Evolutionary conservation across 2,329 filamentous ascomycete species (phyloP).

Genomic region (Ploettnerulaceae sp.): DNA sequence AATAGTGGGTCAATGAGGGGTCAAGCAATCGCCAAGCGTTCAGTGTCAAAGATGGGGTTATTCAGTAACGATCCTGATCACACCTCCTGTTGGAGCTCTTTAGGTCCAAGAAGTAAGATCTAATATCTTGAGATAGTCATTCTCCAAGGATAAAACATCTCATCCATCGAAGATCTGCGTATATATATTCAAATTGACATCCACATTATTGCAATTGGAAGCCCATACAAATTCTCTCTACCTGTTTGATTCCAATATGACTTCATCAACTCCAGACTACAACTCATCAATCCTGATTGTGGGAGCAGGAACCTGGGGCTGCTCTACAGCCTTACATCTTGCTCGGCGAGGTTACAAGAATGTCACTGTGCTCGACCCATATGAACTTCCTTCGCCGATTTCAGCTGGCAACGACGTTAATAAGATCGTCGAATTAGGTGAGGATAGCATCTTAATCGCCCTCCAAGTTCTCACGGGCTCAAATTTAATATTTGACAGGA

Average conservation of each 20-base stretch:
- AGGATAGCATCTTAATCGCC: too few species aligned
- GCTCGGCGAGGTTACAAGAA: constrained; percentile 42
- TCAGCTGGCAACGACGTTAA: constrained; percentile 57
- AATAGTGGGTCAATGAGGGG: too few species aligned
- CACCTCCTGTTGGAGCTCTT: too few species aligned
- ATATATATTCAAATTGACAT: too few species aligned
- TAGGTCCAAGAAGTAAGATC: too few species aligned
- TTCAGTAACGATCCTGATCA: too few species aligned
- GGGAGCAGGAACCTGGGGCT: constrained; percentile 40
- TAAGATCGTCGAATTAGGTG: constrained; percentile 46
- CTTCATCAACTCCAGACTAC: background rate
- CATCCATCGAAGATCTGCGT: too few species aligned
- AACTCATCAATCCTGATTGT: constrained; percentile 36
- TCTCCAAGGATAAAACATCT: too few species aligned
- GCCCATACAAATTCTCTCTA: background rate
- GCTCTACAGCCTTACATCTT: constrained; percentile 42
- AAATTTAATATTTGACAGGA: constrained; percentile 19
- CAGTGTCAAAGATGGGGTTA: too few species aligned
- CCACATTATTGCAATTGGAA: too few species aligned
- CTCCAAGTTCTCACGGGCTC: background rate
- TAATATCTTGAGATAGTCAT: too few species aligned
- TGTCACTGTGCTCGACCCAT: constrained; percentile 46
- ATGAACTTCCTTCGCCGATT: constrained; percentile 37
- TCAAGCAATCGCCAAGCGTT: too few species aligned
- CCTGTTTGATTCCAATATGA: background rate